Evolutionary conservation across 169 alveolate genomes (phyloP), one percentile per base, ranked within the genome.

Genomic region (Plasmodium cynomolgi): DNA sequence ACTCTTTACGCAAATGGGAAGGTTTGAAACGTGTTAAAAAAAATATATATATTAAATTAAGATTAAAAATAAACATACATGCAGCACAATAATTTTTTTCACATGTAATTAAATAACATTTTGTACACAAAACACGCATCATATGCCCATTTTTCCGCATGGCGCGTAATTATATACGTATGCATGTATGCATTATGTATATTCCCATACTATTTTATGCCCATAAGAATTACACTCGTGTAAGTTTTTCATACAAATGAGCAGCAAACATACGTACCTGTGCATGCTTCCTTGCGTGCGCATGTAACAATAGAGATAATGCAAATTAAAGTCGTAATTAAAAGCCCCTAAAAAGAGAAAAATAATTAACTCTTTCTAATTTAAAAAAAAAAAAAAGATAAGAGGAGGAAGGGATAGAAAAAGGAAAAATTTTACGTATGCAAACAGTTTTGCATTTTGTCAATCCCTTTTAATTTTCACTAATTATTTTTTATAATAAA

Each of bases 241-340:
- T 50, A 50, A 50, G 23, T 50, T 50, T 50, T 50, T 15, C 26
- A 50, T 50, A 50, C 17, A 50, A 50, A 50, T 3, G 62, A 50
- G 62, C 39, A 68, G 3, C 3, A 68, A 68, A 68, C 15, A 68
- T 68, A 68, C 31, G 41, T 29, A 68, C 77, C 41, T 68, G 37
- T 68, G 77, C 37, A 29, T n/a, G 75, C 58, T 44, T 81, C 15
- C 20, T 26, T 33, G 56, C 85, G 33, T 81, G 86, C 74, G n/a
- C 62, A 81, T 50, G 37, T 68, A 68, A 68, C 37, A 68, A 68
- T 68, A 26, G 77, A 68, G 31, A 68, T 68, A 68, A 68, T 29
- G 77, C 17, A 23, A 68, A 68, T 68, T 68, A 23, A 50, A 50
- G 41, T 68, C 77, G 31, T 68, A 68, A 68, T 68, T 68, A 68